A percentile compares a stretch with the other conserved stretches of the same genome.
Conservation (phyloP, 495 filamentous ascomycete genomes). For the Neurospora sp. region DNA sequence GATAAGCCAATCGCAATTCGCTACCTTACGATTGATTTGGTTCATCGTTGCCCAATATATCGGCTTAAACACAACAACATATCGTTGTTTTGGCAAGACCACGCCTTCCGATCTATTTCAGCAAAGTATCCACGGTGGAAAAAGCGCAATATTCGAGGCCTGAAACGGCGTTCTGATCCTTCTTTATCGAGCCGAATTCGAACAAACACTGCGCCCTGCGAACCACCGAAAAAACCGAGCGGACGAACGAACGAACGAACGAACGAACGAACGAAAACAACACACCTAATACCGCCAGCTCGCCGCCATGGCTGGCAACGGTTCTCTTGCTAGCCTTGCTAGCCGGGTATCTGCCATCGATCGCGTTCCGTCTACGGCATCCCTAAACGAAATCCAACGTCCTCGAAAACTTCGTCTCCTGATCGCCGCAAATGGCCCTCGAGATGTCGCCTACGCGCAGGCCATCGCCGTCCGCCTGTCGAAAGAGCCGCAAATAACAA, state of each 20-base stretch:
- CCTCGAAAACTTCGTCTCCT: slow-evolving; percentile 39
- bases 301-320: neutral
- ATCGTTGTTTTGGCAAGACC: neutral
- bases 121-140: neutral
- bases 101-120: neutral
- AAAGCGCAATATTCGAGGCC: neutral
- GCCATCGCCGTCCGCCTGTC: slow-evolving; percentile 45
- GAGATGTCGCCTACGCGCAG: slow-evolving; percentile 42
- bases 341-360: neutral
- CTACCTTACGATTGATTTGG: neutral
- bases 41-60: neutral
- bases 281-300: neutral
- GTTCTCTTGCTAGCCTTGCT: neutral
- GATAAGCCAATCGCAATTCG: neutral
- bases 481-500: slow-evolving; percentile 44
- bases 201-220: neutral
- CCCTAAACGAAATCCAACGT: slow-evolving; percentile 31
- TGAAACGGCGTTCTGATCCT: neutral
- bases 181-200: neutral
- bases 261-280: neutral
- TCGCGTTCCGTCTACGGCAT: slow-evolving; percentile 20
- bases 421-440: slow-evolving; percentile 42
- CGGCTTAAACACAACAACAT: neutral
- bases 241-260: neutral
- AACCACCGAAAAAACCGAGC: neutral